Evolutionary conservation across 1,284 basidiomycete genomes (phyloP).

Genomic region (Lignosus rhinocerotis): DNA sequence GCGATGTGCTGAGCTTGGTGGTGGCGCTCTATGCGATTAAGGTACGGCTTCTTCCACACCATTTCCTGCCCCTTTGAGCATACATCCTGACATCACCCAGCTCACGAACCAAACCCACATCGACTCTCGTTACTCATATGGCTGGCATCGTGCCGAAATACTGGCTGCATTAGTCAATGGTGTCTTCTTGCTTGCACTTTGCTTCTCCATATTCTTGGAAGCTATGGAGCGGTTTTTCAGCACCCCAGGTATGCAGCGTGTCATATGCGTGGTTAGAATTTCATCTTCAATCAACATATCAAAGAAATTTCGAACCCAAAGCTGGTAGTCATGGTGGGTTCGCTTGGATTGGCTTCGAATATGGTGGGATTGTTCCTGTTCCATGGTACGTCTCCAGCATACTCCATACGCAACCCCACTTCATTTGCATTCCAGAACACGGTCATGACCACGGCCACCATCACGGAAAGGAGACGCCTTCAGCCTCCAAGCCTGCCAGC

Average conservation of each 20-base stretch:
- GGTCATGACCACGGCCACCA: conserved; percentile 58
- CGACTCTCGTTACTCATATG: conserved; percentile 79
- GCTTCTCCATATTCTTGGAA: conserved; percentile 94
- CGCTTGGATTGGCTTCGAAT: conserved; percentile 88
- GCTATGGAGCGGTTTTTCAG: conserved; percentile 90
- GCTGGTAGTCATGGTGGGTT: conserved; percentile 90
- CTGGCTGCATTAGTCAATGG: conserved; percentile 95
- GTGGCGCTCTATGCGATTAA: conserved; percentile 98
- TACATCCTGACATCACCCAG: conserved; percentile 36
- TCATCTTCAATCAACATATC: background rate
- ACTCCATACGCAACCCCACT: background rate
- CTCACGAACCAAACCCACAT: conserved; percentile 57
- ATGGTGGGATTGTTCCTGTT: conserved; percentile 94
- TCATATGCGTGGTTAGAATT: background rate
- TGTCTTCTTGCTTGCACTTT: conserved; percentile 93
- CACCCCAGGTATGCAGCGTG: conserved; percentile 61
- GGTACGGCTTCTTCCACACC: conserved; percentile 41
- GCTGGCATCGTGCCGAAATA: conserved; percentile 99
- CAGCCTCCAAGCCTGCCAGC: conserved; percentile 33
- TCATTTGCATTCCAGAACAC: conserved; percentile 55
- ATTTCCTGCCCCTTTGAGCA: background rate
- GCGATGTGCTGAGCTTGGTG: conserved; percentile 92
- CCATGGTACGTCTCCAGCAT: conserved; percentile 65
- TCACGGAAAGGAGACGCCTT: conserved; percentile 22
- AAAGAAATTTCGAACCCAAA: conserved; percentile 87